Conservation (phyloP, 2,329 filamentous ascomycete genomes). For the Ceratocystis huliohia region DNA sequence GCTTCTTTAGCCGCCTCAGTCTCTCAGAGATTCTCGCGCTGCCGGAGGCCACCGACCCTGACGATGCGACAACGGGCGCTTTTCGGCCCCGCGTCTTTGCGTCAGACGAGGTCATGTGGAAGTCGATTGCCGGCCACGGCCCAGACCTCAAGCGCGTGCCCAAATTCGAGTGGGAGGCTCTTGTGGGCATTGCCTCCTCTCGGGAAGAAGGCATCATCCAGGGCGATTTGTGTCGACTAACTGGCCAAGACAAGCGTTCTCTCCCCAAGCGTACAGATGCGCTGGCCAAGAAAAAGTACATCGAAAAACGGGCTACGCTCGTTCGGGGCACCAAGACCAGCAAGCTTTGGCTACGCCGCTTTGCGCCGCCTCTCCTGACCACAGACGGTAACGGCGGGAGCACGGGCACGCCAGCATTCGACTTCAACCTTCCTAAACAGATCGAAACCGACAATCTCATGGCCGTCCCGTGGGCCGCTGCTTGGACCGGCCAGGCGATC, state of each 20-base stretch:
- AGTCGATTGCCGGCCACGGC: constrained; percentile 45
- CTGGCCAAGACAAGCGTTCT: constrained; percentile 50
- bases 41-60: constrained; percentile 8
- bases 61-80: background rate
- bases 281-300: constrained; percentile 47
- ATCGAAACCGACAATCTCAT: constrained; percentile 35
- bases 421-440: constrained; percentile 8
- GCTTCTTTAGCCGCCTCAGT: constrained; percentile 22
- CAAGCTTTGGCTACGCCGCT: constrained; percentile 47
- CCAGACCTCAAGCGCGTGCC: constrained; percentile 47
- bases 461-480: constrained; percentile 42
- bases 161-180: constrained; percentile 45
- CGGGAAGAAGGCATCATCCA: constrained; percentile 46
- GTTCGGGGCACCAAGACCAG: constrained; percentile 48
- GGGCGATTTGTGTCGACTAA: constrained; percentile 44
- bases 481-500: constrained; percentile 46
- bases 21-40: constrained; percentile 22
- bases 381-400: constrained; percentile 20
- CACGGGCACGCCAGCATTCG: constrained; percentile 22
- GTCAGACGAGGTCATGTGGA: constrained; percentile 46
- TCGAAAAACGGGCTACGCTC: constrained; percentile 47
- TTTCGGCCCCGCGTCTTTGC: constrained; percentile 33
- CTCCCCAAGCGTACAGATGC: constrained; percentile 49
- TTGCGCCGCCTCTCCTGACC: constrained; percentile 37
- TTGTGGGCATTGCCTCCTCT: constrained; percentile 45